These are phyloP conservation scores for Rubus idaeus DNA, from an alignment of 306 rosid genomes.

Conservation along the genomic window DNA sequence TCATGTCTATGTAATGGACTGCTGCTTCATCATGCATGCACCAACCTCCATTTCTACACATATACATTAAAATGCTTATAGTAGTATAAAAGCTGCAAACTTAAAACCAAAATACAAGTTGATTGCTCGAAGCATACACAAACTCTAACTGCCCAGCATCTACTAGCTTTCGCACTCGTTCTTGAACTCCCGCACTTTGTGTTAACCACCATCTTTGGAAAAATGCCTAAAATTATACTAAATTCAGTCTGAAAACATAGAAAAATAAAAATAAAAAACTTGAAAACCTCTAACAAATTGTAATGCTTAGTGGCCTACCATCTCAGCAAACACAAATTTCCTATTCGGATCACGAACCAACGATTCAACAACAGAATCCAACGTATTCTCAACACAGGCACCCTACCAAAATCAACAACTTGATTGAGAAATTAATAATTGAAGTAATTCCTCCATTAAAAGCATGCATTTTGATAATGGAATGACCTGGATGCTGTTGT, in stretches of 20 bases:
- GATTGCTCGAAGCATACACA: conserved; percentile 40
- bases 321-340: conserved; percentile 80
- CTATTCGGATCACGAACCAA: conserved; percentile 74
- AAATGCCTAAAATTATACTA: conserved; percentile 51
- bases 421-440: background rate
- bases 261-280: background rate
- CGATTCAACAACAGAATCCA: conserved; percentile 73
- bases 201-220: conserved; percentile 83
- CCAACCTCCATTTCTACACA: conserved; percentile 88
- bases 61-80: background rate
- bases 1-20: conserved; percentile 82
- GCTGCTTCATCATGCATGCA: conserved; percentile 99
- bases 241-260: background rate
- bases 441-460: background rate
- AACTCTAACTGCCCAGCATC: conserved; percentile 67
- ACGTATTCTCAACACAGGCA: conserved; percentile 76
- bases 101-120: background rate
- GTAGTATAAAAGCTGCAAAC: background rate
- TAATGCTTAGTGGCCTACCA: conserved; percentile 40
- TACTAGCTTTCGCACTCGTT: conserved; percentile 60
- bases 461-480: background rate
- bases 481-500: conserved; percentile 70
- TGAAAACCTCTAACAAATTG: background rate
- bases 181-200: conserved; percentile 59
- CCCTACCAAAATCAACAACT: conserved; percentile 38